A percentile compares a stretch with the other conserved stretches of the same genome.
Conservation (phyloP, 495 filamentous ascomycete species). For the Entonaema liquescens region DNA sequence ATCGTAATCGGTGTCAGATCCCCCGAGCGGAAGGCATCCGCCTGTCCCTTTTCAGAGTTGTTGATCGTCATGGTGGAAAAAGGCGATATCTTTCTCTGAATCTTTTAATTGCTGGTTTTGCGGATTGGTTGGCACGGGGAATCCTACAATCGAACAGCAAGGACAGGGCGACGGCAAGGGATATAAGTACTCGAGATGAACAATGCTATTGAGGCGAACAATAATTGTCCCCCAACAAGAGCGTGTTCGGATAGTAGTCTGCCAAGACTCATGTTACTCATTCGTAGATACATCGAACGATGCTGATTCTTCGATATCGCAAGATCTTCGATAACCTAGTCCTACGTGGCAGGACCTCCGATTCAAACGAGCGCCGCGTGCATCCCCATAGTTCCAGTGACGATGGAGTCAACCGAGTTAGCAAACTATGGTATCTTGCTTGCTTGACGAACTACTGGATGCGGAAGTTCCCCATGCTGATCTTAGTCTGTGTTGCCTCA, state of each 20-base stretch:
- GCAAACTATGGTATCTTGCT: slow-evolving; percentile 32
- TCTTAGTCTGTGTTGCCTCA: slow-evolving; percentile 27
- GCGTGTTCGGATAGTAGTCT: slow-evolving; percentile 3
- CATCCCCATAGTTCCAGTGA: slow-evolving; percentile 36
- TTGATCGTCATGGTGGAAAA: slow-evolving; percentile 34
- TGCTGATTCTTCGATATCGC: slow-evolving; percentile 26
- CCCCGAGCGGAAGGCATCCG: slow-evolving; percentile 22
- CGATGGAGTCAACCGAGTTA: slow-evolving; percentile 33
- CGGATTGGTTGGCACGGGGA: slow-evolving; percentile 35
- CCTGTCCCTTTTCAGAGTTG: slow-evolving; percentile 36
- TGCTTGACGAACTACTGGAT: slow-evolving; percentile 29
- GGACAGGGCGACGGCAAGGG: slow-evolving; percentile 14
- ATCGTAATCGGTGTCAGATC: slow-evolving; percentile 30
- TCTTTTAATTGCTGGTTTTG: slow-evolving; percentile 20
- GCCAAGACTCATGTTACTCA: slow-evolving; percentile 15
- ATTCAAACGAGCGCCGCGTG: slow-evolving; percentile 28
- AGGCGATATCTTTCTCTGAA: slow-evolving; percentile 35
- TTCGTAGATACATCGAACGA: slow-evolving; percentile 31
- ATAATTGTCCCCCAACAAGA: slow-evolving; percentile 14
- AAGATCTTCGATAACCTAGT: slow-evolving; percentile 31
- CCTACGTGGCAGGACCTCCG: slow-evolving; percentile 31
- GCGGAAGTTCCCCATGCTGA: slow-evolving; percentile 30
- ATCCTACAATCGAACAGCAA: slow-evolving; percentile 26
- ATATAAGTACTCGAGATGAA: slow-evolving; percentile 37
- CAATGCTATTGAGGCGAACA: too few relatives aligned